phyloP scores from a whole-genome alignment of 2,329 filamentous ascomycete genomes.

The Fusarium sororula region DNA sequence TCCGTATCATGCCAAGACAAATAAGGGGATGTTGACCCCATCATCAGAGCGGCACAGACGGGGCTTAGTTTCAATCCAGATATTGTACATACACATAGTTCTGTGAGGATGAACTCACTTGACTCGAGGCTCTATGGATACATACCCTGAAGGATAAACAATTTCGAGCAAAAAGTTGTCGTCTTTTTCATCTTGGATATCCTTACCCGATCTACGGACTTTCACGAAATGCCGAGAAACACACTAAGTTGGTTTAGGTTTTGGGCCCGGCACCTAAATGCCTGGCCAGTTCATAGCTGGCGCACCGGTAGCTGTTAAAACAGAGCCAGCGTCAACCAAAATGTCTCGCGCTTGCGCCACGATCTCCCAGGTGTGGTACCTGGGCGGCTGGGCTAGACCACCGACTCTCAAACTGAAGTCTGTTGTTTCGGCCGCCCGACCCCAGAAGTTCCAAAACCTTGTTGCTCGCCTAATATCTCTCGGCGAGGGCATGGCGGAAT shows the following conservation, averaged over 20 bases:
- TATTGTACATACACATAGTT: neutral
- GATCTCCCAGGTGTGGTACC: conserved; percentile 16
- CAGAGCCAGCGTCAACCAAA: conserved; percentile 1
- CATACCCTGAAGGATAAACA: neutral
- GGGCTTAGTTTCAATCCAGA: conserved; percentile 1
- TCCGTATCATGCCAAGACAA: conserved; percentile 18
- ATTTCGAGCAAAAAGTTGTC: neutral
- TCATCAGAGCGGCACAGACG: conserved; percentile 20
- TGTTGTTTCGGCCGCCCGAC: conserved; percentile 20
- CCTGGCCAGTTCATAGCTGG: conserved; percentile 5
- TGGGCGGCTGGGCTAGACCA: conserved; percentile 3
- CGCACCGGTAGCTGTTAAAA: conserved; percentile 11
- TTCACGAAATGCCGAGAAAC: conserved; percentile 26
- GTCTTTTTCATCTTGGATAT: conserved; percentile 21
- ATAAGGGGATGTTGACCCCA: conserved; percentile 6
- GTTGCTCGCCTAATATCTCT: conserved; percentile 6
- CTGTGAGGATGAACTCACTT: neutral
- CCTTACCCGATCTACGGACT: conserved; percentile 20
- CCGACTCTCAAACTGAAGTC: neutral
- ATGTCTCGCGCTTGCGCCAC: conserved; percentile 26
- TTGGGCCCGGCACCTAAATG: conserved; percentile 17
- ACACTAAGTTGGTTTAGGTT: conserved; percentile 13
- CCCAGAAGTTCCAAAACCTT: conserved; percentile 9
- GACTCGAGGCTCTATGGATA: neutral
- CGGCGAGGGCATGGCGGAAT: conserved; percentile 23